Base-by-base conservation (phyloP, 495 filamentous ascomycete species). In the Tuber indicum region DNA sequence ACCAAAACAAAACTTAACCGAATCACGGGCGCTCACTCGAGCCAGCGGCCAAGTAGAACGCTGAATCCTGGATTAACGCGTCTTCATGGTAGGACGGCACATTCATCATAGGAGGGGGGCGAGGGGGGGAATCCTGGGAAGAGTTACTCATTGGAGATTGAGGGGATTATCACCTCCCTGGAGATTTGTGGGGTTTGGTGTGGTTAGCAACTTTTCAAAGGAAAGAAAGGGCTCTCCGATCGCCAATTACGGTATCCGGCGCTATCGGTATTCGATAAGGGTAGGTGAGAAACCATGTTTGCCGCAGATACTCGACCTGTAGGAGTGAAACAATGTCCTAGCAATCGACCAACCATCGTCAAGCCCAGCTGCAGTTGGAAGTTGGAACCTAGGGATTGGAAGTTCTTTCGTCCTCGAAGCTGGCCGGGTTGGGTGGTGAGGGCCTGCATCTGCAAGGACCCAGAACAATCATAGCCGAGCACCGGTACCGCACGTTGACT, bases 361-460 rank as follows among this genome's bases (percentile, higher is more conserved):
- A 0, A 26, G n/a, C 14, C 52, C 7, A 32, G 26, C n/a, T 16
- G 52, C 12, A 32, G 4, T 9, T 62, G 14, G 21, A n/a, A 32
- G 4, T 9, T 62, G 14, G 21, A n/a, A 62, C n/a, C 52, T 26
- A 32, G 10, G 23, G 0, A 32, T 62, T 32, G 52, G n/a, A 32
- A n/a, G n/a, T 41, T 32, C 52, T 62, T 58, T 62, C 16, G 52
- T 62, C 52, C n/a, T 62, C 10, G n/a, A 12, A 32, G 10, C 52
- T 41, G 2, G 32, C 32, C 32, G 52, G 23, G 16, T 52, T 52
- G 21, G 47, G 47, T 16, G 52, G n/a, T 21, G 26, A 1, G 52
- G n/a, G 52, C n/a, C 52, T 32, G 52, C n/a, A 62, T 62, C n/a
- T 62, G 52, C 52, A 62, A 62, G 52, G 52, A 62, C 52, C 52